These are phyloP conservation scores for Fusarium staphyleae DNA, from an alignment of 2,329 filamentous ascomycete genomes.

Conservation along the genomic window DNA sequence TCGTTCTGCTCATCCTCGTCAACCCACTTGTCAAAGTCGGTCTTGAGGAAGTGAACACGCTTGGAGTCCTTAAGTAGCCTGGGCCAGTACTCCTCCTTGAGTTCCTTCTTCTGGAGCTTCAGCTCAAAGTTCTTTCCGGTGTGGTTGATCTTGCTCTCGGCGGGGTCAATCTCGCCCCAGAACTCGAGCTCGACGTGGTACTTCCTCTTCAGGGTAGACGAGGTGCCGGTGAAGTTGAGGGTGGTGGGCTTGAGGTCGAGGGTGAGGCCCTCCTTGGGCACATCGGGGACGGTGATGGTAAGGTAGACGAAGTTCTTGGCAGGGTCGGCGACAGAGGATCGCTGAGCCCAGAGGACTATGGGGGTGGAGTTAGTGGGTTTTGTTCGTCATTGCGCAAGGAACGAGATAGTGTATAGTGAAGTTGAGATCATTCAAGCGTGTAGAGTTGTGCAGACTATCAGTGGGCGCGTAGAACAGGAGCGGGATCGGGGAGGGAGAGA, in stretches of 20 bases:
- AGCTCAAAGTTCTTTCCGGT: conserved; percentile 87
- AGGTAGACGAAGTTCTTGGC: conserved; percentile 96
- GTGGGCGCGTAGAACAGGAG: not conserved
- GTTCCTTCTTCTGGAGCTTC: conserved; percentile 95
- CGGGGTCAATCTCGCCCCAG: conserved; percentile 87
- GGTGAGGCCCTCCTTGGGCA: conserved; percentile 76
- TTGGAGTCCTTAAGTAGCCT: conserved; percentile 88
- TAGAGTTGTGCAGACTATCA: not conserved
- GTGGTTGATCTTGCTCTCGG: conserved; percentile 86
- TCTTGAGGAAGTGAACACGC: conserved; percentile 96
- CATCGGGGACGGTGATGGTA: conserved; percentile 87
- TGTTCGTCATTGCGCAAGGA: not conserved
- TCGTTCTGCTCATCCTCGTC: conserved; percentile 99
- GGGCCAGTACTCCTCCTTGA: conserved; percentile 94
- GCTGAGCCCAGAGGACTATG: conserved; percentile 96
- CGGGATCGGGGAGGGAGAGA: conserved; percentile 4
- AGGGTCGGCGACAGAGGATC: conserved; percentile 80
- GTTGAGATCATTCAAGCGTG: not conserved
- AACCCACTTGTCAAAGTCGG: conserved; percentile 99
- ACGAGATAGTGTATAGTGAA: conserved; percentile 3
- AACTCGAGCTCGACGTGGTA: conserved; percentile 89
- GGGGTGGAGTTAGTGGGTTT: conserved; percentile 13
- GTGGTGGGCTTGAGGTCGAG: conserved; percentile 81
- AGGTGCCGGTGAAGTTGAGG: conserved; percentile 84
- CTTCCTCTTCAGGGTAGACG: conserved; percentile 81